These are phyloP conservation scores for Blastobotrys illinoisensis DNA, from an alignment of 1,139 yeast genomes.

Conservation along the genomic window DNA sequence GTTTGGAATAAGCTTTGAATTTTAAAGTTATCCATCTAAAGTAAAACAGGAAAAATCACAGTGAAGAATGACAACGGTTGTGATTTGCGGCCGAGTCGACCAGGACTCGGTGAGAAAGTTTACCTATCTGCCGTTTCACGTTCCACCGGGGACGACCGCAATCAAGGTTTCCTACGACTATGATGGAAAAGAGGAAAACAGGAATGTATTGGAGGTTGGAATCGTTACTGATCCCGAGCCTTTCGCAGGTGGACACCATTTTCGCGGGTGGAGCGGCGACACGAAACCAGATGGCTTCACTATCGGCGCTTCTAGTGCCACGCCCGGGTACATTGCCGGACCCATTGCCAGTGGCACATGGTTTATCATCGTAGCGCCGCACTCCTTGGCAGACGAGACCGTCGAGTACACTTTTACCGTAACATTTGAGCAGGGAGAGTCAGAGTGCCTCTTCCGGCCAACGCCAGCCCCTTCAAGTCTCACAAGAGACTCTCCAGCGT, in stretches of 20 bases:
- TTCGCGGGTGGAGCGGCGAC: background rate
- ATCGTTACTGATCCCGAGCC: background rate
- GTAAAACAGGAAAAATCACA: background rate
- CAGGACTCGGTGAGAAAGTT: background rate
- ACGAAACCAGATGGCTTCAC: background rate
- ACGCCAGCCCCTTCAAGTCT: constrained; percentile 10
- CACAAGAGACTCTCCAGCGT: background rate
- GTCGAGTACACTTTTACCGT: constrained; percentile 4
- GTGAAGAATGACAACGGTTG: background rate
- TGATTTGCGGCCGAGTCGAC: background rate
- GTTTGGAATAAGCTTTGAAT: too few relatives aligned
- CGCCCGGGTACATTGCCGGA: constrained; percentile 18
- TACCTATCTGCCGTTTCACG: background rate
- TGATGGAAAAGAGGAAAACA: background rate
- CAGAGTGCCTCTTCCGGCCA: constrained; percentile 7
- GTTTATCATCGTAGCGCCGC: constrained; percentile 9
- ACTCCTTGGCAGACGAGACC: background rate
- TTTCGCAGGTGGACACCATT: background rate
- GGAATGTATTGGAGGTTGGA: background rate
- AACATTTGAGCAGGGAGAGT: constrained; percentile 2
- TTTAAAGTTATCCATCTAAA: background rate
- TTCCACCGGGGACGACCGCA: background rate
- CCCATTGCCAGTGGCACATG: constrained; percentile 13
- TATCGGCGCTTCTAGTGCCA: constrained; percentile 15
- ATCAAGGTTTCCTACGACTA: background rate